Percentiles rank a stretch among this genome's conserved stretches.
These are phyloP conservation scores for Erodium moschatum DNA, from an alignment of 441 rosid genomes.

Conservation along the genomic window DNA sequence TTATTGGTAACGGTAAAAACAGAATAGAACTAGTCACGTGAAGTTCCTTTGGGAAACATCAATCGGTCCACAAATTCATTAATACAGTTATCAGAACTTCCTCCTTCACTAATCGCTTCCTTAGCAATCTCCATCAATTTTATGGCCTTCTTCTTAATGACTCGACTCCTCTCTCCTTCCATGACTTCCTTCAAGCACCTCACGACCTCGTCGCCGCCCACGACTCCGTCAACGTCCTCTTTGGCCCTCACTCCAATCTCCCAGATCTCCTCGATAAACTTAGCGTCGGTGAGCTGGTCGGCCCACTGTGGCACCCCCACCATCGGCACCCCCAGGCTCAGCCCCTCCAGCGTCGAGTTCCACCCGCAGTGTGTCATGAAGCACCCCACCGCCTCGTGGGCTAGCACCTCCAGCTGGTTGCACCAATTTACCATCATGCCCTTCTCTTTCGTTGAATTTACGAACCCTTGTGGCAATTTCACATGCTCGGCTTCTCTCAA, in stretches of 20 bases:
- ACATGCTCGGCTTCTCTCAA: slow-evolving; percentile 22
- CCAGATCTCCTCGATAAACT: slow-evolving; percentile 47
- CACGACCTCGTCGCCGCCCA: slow-evolving; percentile 30
- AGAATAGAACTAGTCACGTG: background rate
- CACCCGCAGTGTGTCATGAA: background rate
- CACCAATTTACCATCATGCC: slow-evolving; percentile 42
- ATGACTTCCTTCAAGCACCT: slow-evolving; percentile 52
- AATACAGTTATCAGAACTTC: slow-evolving; percentile 48
- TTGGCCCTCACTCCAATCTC: slow-evolving; percentile 13
- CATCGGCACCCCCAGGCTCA: background rate
- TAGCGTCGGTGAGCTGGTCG: slow-evolving; percentile 46
- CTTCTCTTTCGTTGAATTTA: slow-evolving; percentile 23
- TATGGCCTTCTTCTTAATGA: slow-evolving; percentile 35
- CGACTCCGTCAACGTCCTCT: background rate
- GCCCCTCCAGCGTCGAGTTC: background rate
- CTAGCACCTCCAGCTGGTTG: slow-evolving; percentile 43
- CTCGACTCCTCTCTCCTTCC: slow-evolving; percentile 42
- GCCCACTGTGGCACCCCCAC: slow-evolving; percentile 34
- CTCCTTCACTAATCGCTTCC: slow-evolving; percentile 34
- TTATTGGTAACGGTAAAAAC: too few species aligned
- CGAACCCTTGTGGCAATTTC: slow-evolving; percentile 32
- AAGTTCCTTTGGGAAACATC: background rate
- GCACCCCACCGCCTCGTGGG: slow-evolving; percentile 20
- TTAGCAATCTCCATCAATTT: slow-evolving; percentile 38
- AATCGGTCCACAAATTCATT: slow-evolving; percentile 30